Evolutionary conservation across 2,329 filamentous ascomycete genomes (phyloP).

Genomic region (Leptographium procerum): DNA sequence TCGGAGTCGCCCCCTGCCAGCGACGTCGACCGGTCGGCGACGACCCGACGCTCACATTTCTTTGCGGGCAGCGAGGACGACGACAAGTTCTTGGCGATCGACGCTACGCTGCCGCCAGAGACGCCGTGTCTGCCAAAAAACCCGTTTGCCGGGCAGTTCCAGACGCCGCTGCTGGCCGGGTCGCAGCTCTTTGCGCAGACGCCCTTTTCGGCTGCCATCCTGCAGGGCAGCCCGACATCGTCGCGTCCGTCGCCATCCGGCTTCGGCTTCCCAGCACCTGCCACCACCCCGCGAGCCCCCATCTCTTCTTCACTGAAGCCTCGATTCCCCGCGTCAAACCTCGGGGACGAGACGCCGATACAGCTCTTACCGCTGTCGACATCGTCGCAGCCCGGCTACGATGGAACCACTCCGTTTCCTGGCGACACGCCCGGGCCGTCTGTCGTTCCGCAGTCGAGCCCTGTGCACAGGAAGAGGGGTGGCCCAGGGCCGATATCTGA

Average conservation of each 20-base stretch:
- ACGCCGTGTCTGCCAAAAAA: conserved; percentile 39
- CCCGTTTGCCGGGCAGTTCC: conserved; percentile 30
- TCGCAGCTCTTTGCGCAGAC: conserved; percentile 46
- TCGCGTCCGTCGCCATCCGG: conserved; percentile 43
- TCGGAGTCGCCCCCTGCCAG: conserved; percentile 19
- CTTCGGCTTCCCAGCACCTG: conserved; percentile 29
- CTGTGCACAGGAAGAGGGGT: not conserved
- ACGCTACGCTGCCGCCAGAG: conserved; percentile 22
- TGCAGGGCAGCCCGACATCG: conserved; percentile 41
- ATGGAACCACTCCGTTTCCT: too few relatives aligned
- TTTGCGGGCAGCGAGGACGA: not conserved
- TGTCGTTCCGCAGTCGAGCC: conserved; percentile 1
- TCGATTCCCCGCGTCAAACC: conserved; percentile 14
- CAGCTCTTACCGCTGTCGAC: not conserved
- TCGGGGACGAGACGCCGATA: not conserved
- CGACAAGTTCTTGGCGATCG: not conserved
- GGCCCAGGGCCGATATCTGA: conserved; percentile 23
- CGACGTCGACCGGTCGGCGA: not conserved
- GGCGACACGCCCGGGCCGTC: not conserved
- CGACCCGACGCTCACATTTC: conserved; percentile 2
- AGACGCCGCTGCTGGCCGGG: conserved; percentile 23
- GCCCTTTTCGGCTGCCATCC: conserved; percentile 40
- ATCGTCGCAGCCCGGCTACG: conserved; percentile 6
- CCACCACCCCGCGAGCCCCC: conserved; percentile 33
- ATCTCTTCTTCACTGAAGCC: conserved; percentile 39